Base-by-base conservation (phyloP, 495 filamentous ascomycete species). In the Penicillium argentinense region DNA sequence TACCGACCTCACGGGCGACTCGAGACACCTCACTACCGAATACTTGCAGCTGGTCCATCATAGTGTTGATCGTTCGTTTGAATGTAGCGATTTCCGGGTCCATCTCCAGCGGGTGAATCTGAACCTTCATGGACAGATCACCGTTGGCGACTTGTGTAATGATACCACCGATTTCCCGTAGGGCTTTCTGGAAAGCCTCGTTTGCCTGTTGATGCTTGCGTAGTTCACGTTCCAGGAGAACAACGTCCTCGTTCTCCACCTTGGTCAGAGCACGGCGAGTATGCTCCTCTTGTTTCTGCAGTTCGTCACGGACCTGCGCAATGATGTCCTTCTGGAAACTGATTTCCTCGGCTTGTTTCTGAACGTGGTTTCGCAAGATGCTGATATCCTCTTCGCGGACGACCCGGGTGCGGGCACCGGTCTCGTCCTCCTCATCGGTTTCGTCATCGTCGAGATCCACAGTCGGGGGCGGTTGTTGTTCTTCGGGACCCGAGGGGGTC, bases 31-130 rank as follows among this genome's bases (percentile, higher is more conserved):
- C 91, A 64, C 87, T 92, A 59, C 93, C 91, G 69, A 98, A 98
- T 41, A 93, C 87, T 65, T 97, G 91, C 43, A 98, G 78, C 71
- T 97, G 93, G 63, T 97, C 93, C 81, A 97, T 95, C 93, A 99
- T 99, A 42, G 85, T 95, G 61, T 99, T 99, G 73, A 77, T 85
- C 12, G 91, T 97, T 45, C 88, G 84, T 74, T 99, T 99, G 79
- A 99, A 99, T 4, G 87, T 92, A n/a, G 88, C 89, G 59, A 99
- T 99, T 76, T 99, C 95, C 1, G 93, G 91, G 77, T 99, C 93
- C 88, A 97, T 93, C 69, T 99, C 93, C 56, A 91, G 81, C 6
- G 88, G 87, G 63, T 97, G 92, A 56, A 99, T 93, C 36, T 91
- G 83, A 41, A 97, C 95, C 71, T 97, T 97, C 79, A 96, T 96